Conservation (phyloP, 371 early-diverging fungal species). For the Mucor lusitanicus region DNA sequence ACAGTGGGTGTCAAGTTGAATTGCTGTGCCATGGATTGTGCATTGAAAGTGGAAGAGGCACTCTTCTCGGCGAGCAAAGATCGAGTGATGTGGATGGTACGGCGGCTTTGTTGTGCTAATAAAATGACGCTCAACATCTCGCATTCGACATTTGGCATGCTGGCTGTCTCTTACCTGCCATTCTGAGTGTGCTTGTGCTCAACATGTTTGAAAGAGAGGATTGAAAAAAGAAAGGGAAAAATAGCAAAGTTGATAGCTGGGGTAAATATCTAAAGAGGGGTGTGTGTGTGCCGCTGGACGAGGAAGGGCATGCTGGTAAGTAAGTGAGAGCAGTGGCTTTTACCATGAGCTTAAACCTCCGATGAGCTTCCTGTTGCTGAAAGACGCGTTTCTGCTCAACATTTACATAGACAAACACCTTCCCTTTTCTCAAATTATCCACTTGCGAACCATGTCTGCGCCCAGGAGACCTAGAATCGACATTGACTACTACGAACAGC, state of each 20-base stretch:
- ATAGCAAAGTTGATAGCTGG: background rate
- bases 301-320: background rate
- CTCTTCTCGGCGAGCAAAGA: slow-evolving; percentile 16
- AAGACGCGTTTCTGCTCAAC: slow-evolving; percentile 1
- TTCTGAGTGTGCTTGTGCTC: background rate
- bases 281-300: background rate
- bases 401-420: background rate
- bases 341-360: slow-evolving; percentile 5
- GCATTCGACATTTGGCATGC: background rate
- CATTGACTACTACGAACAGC: slow-evolving; percentile 50
- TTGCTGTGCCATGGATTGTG: slow-evolving; percentile 16
- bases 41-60: slow-evolving; percentile 18
- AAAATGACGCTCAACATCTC: background rate
- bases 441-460: slow-evolving; percentile 14
- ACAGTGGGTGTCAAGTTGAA: slow-evolving; percentile 22
- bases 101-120: slow-evolving; percentile 16
- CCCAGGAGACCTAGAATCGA: slow-evolving; percentile 40
- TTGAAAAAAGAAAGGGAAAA: background rate
- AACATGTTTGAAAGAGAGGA: background rate
- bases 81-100: slow-evolving; percentile 18
- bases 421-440: background rate
- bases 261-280: background rate
- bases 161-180: slow-evolving; percentile 8
- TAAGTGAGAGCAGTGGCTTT: slow-evolving; percentile 4
- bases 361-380: background rate